Base-by-base conservation (phyloP, 805 yeast species). In the Ogataea pini region DNA sequence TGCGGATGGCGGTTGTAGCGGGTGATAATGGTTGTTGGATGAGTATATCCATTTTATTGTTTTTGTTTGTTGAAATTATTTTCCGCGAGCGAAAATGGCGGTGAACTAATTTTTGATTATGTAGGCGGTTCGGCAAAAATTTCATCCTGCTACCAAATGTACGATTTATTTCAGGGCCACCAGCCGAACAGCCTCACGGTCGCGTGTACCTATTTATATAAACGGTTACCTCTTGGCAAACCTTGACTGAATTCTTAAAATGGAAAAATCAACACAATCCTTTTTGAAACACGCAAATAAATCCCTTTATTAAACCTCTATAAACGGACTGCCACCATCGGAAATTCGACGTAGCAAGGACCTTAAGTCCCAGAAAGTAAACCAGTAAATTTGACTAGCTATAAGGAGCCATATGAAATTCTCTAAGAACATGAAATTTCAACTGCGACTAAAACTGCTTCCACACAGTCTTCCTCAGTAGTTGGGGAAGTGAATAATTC, bases 401-500 rank as follows among this genome's bases (percentile, higher is more conserved):
- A 6, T 22, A 6, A 8, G 5, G 5, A 22, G 25, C 25, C 25
- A 22, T 6, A 22, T 22, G 5, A 22, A 22, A 6, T 22, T 8
- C 8, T 22, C 18, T 31, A 31, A 31, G 34, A 34, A 34, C 37
- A 34, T 5, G 37, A 34, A 17, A 39, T 17, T 24, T 39, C 42
- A 25, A 39, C 25, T 14, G 31, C 42, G 3, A 25, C 25, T 22
- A 39, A 17, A n/a, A 27, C 13, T 6, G 28, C 42, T 32, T 39
- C 42, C 14, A 39, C 17, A 39, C 42, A 39, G 32, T 16, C 20
- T n/a, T 28, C 33, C 6, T 13, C 42, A n/a, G 10, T 27, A n/a
- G 10, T 27, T 12, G 28, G 22, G 3, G 34, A 16, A 16, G 32
- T 18, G 19, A 39, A 28, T 14, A 39, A 9, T 13, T 39, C 24